phyloP scores from a whole-genome alignment of 441 rosid genomes.

The Syzygium syzygioides region DNA sequence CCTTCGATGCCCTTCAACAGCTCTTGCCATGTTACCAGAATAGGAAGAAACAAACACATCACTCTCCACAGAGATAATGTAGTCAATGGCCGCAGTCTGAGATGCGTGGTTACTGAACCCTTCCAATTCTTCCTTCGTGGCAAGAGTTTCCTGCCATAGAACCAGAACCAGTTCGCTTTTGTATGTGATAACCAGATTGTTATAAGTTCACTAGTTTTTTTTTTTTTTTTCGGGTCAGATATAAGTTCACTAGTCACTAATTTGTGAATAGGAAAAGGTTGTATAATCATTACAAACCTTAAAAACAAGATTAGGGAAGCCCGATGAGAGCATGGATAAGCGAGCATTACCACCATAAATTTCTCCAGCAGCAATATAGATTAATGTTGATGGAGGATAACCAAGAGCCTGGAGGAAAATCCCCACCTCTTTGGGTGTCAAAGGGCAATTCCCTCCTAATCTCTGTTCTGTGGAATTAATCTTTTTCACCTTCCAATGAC shows the following conservation, averaged over 20 bases:
- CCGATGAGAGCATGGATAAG: slow-evolving; percentile 55
- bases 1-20: slow-evolving; percentile 96
- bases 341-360: slow-evolving; percentile 73
- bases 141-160: slow-evolving; percentile 60
- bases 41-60: slow-evolving; percentile 83
- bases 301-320: slow-evolving; percentile 69
- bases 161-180: not conserved
- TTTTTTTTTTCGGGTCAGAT: not conserved
- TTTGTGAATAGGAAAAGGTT: not conserved
- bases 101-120: slow-evolving; percentile 64
- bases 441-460: slow-evolving; percentile 76
- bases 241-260: not conserved
- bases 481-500: slow-evolving; percentile 88
- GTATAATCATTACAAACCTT: slow-evolving; percentile 43
- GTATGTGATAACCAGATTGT: not conserved
- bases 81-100: slow-evolving; percentile 90
- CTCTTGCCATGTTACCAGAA: slow-evolving; percentile 98
- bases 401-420: slow-evolving; percentile 81
- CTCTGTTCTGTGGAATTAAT: slow-evolving; percentile 90
- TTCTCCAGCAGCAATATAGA: slow-evolving; percentile 86
- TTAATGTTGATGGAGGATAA: slow-evolving; percentile 58
- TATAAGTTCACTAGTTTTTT: not conserved
- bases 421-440: slow-evolving; percentile 91
- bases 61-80: slow-evolving; percentile 79
- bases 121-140: slow-evolving; percentile 48